A percentile compares a stretch with the other conserved stretches of the same genome.
phyloP scores from a whole-genome alignment of 495 filamentous ascomycete species.

The Astrocystis sublimbata region DNA sequence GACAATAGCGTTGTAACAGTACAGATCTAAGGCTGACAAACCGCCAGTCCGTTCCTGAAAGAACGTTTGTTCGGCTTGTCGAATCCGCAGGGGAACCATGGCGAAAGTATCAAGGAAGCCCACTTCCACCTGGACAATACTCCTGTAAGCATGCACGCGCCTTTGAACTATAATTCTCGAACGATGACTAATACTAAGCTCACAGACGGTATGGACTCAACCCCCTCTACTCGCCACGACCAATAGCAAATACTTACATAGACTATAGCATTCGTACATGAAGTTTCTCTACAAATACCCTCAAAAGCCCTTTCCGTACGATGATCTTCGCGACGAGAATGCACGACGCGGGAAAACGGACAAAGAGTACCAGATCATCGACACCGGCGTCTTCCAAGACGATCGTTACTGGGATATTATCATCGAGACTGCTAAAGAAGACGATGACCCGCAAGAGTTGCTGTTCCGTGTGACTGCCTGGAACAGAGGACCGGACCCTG shows the following conservation, averaged over 20 bases:
- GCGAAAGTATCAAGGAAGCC: constrained; percentile 92
- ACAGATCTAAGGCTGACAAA: constrained; percentile 15
- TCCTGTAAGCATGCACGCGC: constrained; percentile 49
- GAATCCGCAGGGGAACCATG: constrained; percentile 95
- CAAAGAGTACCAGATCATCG: constrained; percentile 86
- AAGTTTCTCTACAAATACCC: constrained; percentile 98
- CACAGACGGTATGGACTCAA: constrained; percentile 44
- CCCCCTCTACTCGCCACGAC: neutral
- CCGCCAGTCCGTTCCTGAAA: constrained; percentile 78
- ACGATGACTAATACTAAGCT: neutral
- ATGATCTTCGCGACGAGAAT: constrained; percentile 82
- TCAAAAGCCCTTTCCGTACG: constrained; percentile 86
- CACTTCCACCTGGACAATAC: constrained; percentile 97
- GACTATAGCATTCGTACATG: constrained; percentile 89
- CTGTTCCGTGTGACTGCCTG: constrained; percentile 94
- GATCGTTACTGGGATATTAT: constrained; percentile 95
- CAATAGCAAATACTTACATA: constrained; percentile 26
- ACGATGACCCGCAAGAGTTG: constrained; percentile 83
- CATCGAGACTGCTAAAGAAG: constrained; percentile 94
- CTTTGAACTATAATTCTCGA: neutral
- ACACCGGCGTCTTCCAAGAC: constrained; percentile 90
- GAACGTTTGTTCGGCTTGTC: constrained; percentile 92
- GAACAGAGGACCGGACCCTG: constrained; percentile 89
- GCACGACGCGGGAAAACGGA: constrained; percentile 71
- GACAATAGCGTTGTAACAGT: neutral